A percentile compares a stretch with the other conserved stretches of the same genome.
These are phyloP conservation scores for Wickerhamomyces chaumierensis DNA, from an alignment of 805 yeast species.

Conservation along the genomic window DNA sequence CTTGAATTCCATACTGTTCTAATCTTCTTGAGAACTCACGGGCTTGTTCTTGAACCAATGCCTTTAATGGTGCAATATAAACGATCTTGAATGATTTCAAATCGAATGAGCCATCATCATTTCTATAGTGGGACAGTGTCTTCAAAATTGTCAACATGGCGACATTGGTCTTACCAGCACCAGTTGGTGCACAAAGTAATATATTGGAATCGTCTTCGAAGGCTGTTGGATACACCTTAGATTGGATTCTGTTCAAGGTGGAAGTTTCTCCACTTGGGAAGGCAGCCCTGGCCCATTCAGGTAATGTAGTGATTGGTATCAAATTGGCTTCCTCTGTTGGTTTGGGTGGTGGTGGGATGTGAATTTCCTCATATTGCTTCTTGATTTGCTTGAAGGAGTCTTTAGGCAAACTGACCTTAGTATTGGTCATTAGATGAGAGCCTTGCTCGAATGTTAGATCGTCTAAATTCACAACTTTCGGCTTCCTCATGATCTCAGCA, in stretches of 20 bases:
- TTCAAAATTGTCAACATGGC: conserved; percentile 78
- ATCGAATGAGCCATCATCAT: conserved; percentile 36
- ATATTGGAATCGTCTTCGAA: conserved; percentile 61
- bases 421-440: conserved; percentile 50
- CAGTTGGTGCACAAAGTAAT: conserved; percentile 92
- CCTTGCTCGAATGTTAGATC: conserved; percentile 63
- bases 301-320: conserved; percentile 51
- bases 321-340: conserved; percentile 30
- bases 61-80: conserved; percentile 88
- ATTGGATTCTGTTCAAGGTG: conserved; percentile 72
- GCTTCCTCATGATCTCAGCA: conserved; percentile 22
- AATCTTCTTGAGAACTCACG: conserved; percentile 72
- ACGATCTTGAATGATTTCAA: conserved; percentile 60
- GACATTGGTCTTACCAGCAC: conserved; percentile 97
- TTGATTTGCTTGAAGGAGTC: conserved; percentile 74
- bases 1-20: conserved; percentile 50
- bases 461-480: conserved; percentile 52
- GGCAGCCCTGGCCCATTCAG: conserved; percentile 72
- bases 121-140: conserved; percentile 42
- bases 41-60: conserved; percentile 91
- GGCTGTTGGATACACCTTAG: conserved; percentile 71
- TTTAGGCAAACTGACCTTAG: conserved; percentile 64
- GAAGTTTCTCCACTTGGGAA: conserved; percentile 60
- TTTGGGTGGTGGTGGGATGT: conserved; percentile 74
- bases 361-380: conserved; percentile 75